A percentile compares a stretch with the other conserved stretches of the same genome.
Evolutionary conservation across 345 rosid species (phyloP).

Genomic region (Erodium maritimum): DNA sequence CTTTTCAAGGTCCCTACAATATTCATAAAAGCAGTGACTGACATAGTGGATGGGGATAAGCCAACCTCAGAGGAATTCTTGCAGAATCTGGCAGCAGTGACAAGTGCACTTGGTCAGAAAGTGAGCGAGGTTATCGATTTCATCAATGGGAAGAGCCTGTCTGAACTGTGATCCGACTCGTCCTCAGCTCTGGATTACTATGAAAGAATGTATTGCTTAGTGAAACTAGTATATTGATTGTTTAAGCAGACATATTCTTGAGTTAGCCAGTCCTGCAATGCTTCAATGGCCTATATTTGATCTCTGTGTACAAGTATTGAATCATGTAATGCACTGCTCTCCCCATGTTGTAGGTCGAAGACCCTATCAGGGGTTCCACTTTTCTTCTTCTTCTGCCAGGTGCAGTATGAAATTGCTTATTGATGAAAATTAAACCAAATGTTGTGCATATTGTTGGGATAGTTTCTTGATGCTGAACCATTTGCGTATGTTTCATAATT

Average conservation of each 20-base stretch:
- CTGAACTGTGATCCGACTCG: conserved; percentile 42
- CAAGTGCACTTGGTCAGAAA: conserved; percentile 53
- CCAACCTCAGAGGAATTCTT: conserved; percentile 84
- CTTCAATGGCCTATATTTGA: neutral
- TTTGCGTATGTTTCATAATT: too few species aligned
- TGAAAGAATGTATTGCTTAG: neutral
- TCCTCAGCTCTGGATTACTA: neutral
- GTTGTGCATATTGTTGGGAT: too few species aligned
- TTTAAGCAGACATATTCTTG: too few species aligned
- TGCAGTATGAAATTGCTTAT: neutral
- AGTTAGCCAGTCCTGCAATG: too few species aligned
- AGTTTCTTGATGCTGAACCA: too few species aligned
- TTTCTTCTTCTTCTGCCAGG: neutral
- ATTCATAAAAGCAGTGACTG: conserved; percentile 83
- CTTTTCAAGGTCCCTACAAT: conserved; percentile 73
- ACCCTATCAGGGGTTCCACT: too few species aligned
- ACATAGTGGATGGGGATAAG: conserved; percentile 80
- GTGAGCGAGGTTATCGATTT: conserved; percentile 54
- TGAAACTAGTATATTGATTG: neutral
- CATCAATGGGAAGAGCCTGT: conserved; percentile 53
- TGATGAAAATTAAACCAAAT: neutral
- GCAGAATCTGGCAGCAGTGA: conserved; percentile 69
- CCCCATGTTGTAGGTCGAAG: neutral
- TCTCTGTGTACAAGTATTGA: neutral
- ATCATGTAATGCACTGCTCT: too few species aligned